A percentile compares a stretch with the other conserved stretches of the same genome.
Conservation (phyloP, 257 asterid genomes). For the Solanum etuberosum region DNA sequence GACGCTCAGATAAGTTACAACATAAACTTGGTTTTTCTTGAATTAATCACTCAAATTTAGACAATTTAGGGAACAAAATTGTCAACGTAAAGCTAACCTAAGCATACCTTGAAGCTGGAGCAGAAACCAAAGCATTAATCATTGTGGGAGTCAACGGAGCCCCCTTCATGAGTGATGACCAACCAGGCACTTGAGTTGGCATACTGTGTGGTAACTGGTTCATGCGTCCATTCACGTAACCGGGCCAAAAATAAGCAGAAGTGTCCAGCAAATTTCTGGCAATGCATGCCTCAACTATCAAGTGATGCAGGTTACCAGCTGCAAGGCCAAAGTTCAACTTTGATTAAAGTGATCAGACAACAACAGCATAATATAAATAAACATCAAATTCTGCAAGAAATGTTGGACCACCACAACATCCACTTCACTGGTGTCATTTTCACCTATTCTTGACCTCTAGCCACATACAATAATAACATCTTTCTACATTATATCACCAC, state of each 20-base stretch:
- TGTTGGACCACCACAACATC: neutral
- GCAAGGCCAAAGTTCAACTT: slow-evolving; percentile 18
- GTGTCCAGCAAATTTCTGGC: slow-evolving; percentile 84
- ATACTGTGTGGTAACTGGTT: slow-evolving; percentile 59
- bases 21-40: neutral
- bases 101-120: slow-evolving; percentile 89
- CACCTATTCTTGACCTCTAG: neutral
- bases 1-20: neutral
- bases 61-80: neutral
- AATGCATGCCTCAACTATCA: slow-evolving; percentile 85
- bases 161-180: slow-evolving; percentile 89
- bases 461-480: neutral
- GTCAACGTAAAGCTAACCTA: neutral
- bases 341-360: neutral
- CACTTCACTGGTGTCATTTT: neutral
- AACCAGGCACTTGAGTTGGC: slow-evolving; percentile 64
- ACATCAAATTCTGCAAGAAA: neutral
- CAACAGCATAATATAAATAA: neutral
- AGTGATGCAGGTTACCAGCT: slow-evolving; percentile 89
- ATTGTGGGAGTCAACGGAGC: slow-evolving; percentile 49
- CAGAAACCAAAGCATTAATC: slow-evolving; percentile 68
- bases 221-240: slow-evolving; percentile 59
- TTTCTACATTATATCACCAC: neutral
- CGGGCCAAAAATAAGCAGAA: slow-evolving; percentile 90
- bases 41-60: neutral